Evolutionary conservation across 2,329 filamentous ascomycete genomes (phyloP), one percentile per base, ranked within the genome.

Genomic region (Blumeria hordei): DNA sequence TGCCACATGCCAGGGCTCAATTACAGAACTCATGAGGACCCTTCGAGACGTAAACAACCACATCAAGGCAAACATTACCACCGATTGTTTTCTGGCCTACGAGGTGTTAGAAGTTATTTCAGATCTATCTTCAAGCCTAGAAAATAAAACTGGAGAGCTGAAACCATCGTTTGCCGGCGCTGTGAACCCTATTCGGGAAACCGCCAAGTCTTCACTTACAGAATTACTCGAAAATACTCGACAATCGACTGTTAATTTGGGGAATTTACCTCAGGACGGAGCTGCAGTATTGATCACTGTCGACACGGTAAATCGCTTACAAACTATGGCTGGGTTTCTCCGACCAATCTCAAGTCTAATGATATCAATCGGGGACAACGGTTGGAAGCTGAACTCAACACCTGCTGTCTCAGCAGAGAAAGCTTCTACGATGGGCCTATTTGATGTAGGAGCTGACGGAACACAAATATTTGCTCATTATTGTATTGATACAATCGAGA

Each of bases 31-130:
- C 61, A 80, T 83, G 6, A 81, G 86, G 61, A 95, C 92, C 0
- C 69, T 96, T 55, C 79, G 85, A 33, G 90, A 96, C 63, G 74
- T 98, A 35, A 95, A 96, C 66, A 75, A 78, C 53, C 88, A 95
- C 64, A 88, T 96, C 67, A 88, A 88, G 65, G 72, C 76, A 43
- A 88, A 95, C 64, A 71, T 95, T 41, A 77, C 80, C 60, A 94
- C 87, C 0, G 92, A 98, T 67, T 96, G 90, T 68, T 96, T 86
- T 66, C 75, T 98, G 52, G 88, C 88, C 7, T 98, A 94, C 66
- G 92, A 98, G 65, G 85, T 96, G 35, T 85, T 93, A 35, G 90
- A 94, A 63, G 85, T 95, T 57, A 79, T 96, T 50, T 85, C 86
- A 0, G 76, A 76, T 11, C 74, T 94, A 51, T 88, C 87, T 2